Percentiles rank a stretch among this genome's conserved stretches.
These are phyloP conservation scores for Apiotrichum sp. DNA, from an alignment of 1,284 basidiomycete species.

Conservation along the genomic window DNA sequence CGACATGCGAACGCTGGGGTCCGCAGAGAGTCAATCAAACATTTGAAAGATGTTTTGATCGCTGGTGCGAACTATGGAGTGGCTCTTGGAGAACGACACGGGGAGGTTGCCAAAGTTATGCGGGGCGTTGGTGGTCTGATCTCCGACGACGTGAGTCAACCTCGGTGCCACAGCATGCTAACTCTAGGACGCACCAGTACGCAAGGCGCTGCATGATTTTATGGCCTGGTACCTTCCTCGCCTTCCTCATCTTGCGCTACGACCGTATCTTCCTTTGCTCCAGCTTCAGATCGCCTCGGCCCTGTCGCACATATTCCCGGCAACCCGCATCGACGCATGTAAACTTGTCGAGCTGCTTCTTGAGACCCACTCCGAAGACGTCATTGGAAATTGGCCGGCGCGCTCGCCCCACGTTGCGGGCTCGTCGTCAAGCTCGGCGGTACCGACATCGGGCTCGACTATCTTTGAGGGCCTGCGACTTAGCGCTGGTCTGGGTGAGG, in stretches of 20 bases:
- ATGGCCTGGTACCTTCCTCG: constrained; percentile 66
- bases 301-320: constrained; percentile 89
- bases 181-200: constrained; percentile 47
- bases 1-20: constrained; percentile 76
- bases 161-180: background rate
- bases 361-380: constrained; percentile 60
- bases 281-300: constrained; percentile 84
- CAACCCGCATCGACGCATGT: constrained; percentile 84
- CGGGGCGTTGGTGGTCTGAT: constrained; percentile 65
- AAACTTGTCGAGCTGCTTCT: constrained; percentile 74
- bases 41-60: constrained; percentile 72
- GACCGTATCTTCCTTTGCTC: constrained; percentile 65
- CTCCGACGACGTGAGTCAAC: constrained; percentile 62
- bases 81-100: constrained; percentile 31
- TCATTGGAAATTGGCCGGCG: constrained; percentile 62
- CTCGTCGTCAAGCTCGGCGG: background rate
- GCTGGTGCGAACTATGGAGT: constrained; percentile 58
- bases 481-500: constrained; percentile 40
- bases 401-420: background rate
- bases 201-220: constrained; percentile 48
- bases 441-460: constrained; percentile 14
- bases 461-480: constrained; percentile 44
- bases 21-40: constrained; percentile 74
- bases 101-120: constrained; percentile 60
- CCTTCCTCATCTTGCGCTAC: constrained; percentile 54